These are phyloP conservation scores for Pinguiococcus pyrenoidosus DNA, from an alignment of 108 stramenopile genomes.

Conservation along the genomic window DNA sequence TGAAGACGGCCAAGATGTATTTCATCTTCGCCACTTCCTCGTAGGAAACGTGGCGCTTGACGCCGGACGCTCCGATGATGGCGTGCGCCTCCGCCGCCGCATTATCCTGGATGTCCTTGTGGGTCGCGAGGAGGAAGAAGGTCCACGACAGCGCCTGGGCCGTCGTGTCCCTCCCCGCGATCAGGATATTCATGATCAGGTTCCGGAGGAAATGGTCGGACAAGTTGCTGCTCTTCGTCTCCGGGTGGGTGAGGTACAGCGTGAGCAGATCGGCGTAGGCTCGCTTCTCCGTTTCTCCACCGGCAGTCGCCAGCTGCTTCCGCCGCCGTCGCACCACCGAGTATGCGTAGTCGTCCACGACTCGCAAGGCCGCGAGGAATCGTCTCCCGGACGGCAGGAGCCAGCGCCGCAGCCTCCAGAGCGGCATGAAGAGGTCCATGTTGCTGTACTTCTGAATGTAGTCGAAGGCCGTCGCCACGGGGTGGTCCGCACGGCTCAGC, in stretches of 20 bases:
- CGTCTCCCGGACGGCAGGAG: constrained; percentile 2
- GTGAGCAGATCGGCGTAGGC: constrained; percentile 7
- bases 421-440: constrained; percentile 24
- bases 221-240: neutral
- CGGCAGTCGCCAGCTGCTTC: constrained; percentile 1
- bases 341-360: constrained; percentile 24
- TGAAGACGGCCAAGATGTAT: constrained; percentile 28
- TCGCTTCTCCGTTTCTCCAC: neutral
- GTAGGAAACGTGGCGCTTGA: neutral
- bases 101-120: constrained; percentile 22
- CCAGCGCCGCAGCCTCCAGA: constrained; percentile 16
- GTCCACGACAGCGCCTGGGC: constrained; percentile 40
- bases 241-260: neutral
- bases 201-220: constrained; percentile 34
- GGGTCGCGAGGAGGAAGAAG: constrained; percentile 24
- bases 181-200: constrained; percentile 38
- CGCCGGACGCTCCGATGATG: neutral
- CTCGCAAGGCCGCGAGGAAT: neutral
- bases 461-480: constrained; percentile 36
- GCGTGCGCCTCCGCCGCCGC: constrained; percentile 24
- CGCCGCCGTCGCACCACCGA: too few species aligned
- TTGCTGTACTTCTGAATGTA: constrained; percentile 10
- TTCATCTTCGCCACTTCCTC: constrained; percentile 5
- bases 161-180: constrained; percentile 53
- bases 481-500: constrained; percentile 11